These are phyloP conservation scores for Plasmodium yoelii DNA, from an alignment of 169 alveolate genomes.

Conservation along the genomic window DNA sequence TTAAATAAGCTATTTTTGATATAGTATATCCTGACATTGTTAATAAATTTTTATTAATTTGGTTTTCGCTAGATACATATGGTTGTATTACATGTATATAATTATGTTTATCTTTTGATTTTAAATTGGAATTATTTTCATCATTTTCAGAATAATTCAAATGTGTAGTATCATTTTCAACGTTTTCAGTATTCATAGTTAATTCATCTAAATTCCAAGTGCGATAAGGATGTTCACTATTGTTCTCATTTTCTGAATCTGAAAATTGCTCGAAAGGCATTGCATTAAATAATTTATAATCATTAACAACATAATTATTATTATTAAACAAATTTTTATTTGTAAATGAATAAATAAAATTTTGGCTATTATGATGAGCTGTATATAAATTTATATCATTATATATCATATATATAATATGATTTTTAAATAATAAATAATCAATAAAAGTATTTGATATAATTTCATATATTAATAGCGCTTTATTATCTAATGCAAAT, in stretches of 20 bases:
- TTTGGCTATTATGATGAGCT: conserved; percentile 11
- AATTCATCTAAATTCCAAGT: conserved; percentile 2
- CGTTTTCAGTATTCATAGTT: neutral
- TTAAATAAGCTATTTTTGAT: conserved; percentile 60
- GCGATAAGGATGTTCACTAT: neutral
- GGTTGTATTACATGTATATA: conserved; percentile 17
- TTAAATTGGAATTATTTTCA: neutral
- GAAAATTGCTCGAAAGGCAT: conserved; percentile 39
- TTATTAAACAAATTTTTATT: conserved; percentile 67
- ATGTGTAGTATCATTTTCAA: neutral
- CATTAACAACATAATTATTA: conserved; percentile 40
- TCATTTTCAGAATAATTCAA: neutral
- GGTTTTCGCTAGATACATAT: conserved; percentile 60
- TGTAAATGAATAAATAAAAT: conserved; percentile 46
- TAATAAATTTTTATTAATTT: conserved; percentile 47
- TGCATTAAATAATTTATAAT: conserved; percentile 50
- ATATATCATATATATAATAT: conserved; percentile 33
- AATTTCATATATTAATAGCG: conserved; percentile 52
- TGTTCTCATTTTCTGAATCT: neutral
- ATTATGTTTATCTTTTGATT: conserved; percentile 10
- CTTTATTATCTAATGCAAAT: conserved; percentile 42
- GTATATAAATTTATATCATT: conserved; percentile 60
- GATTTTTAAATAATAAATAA: conserved; percentile 35
- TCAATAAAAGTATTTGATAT: conserved; percentile 65
- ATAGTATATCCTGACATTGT: conserved; percentile 70